phyloP scores from a whole-genome alignment of 2,329 filamentous ascomycete genomes.

The Trichoderma breve region DNA sequence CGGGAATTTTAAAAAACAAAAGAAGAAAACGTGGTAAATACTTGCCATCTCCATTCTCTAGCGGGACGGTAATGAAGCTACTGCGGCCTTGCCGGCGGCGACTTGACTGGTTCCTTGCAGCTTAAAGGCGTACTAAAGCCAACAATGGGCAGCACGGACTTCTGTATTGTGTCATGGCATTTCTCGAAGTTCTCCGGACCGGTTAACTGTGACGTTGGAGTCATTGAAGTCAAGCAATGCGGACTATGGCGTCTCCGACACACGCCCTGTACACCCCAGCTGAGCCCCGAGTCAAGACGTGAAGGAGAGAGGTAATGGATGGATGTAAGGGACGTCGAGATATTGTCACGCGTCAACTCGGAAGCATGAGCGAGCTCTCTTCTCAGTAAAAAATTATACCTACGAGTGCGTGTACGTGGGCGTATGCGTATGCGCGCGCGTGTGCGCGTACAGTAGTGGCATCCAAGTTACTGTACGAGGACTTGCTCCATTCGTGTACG shows the following conservation, averaged over 20 bases:
- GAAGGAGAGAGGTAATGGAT: background rate
- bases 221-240: background rate
- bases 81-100: slow-evolving; percentile 24
- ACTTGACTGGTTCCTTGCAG: slow-evolving; percentile 36
- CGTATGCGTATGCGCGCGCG: background rate
- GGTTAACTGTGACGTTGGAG: background rate
- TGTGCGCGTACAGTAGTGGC: background rate
- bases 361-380: background rate
- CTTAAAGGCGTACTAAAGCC: slow-evolving; percentile 27
- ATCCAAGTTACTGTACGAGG: background rate
- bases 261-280: slow-evolving; percentile 1
- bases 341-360: background rate
- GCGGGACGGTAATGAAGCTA: slow-evolving; percentile 20
- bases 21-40: slow-evolving; percentile 5
- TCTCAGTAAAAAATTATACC: background rate
- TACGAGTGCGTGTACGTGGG: background rate
- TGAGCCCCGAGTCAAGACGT: background rate
- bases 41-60: slow-evolving; percentile 8
- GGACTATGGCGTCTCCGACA: background rate
- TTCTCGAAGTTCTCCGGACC: background rate
- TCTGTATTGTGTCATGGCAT: slow-evolving; percentile 7
- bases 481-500: background rate
- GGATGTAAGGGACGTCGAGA: background rate
- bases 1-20: background rate
- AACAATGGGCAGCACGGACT: slow-evolving; percentile 10